Evolutionary conservation across 1,284 basidiomycete species (phyloP), one percentile per base, ranked within the genome.

Genomic region (Malassezia slooffiae): DNA sequence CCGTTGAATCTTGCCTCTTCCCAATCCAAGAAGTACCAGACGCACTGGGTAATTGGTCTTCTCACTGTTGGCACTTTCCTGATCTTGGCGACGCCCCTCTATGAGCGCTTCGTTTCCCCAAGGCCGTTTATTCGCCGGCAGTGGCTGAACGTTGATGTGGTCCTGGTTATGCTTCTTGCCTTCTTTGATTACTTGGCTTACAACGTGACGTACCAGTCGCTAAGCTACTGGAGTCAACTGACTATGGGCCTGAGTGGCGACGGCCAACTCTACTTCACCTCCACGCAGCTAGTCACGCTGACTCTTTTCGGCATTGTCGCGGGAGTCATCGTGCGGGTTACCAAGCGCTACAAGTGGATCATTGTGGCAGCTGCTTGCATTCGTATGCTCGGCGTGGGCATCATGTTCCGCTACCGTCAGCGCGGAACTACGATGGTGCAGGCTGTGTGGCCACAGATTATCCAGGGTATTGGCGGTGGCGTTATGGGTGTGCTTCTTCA

Each of bases 141-240:
- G 16, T 69, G 59, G 46, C 47, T 64, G 38, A 65, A 67, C 54
- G 57, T 57, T 50, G 57, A 67, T 20, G 60, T 69, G 31, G 46
- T 60, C 33, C 37, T 67, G 33, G 57, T 62, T 26, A 56, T 58
- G 24, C 31, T 53, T 19, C 57, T 69, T 26, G 62, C 58, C 22
- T 64, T 63, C 54, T 62, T 67, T 28, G 66, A 69, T 51, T 66
- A 66, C 44, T 50, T 60, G 51, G 43, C 54, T 36, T 69, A 66
- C 52, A 58, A 62, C 38, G 26, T 51, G 27, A 52, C 55, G 4
- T 69, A 42, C 36, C 30, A 34, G 15, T 26, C 40, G 21, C 17
- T 37, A 4, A 41, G 8, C 7, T 20, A 31, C 30, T 48, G 46
- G 46, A 20, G 31, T 12, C 19, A 13, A 17, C 19, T 40, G 10